Conservation (phyloP, 1,284 basidiomycete genomes). For the Apiotrichum akiyoshidainum region DNA sequence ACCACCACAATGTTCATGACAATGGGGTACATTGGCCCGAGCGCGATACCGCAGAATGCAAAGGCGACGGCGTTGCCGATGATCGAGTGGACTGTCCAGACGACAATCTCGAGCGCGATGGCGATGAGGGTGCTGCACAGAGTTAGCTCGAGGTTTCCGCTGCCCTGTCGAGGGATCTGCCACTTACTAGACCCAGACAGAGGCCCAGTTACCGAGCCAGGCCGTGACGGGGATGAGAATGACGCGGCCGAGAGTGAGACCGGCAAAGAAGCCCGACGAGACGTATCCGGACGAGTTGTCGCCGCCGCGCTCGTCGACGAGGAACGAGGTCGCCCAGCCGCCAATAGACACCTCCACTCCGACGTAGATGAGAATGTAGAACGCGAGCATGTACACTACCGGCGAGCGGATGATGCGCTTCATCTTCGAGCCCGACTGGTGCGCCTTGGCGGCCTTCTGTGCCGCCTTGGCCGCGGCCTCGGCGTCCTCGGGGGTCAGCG, state of each 20-base stretch:
- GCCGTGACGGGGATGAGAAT: slow-evolving; percentile 43
- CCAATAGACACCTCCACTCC: slow-evolving; percentile 45
- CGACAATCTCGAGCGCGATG: slow-evolving; percentile 56
- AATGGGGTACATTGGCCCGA: slow-evolving; percentile 64
- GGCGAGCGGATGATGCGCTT: slow-evolving; percentile 38
- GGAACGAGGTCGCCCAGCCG: slow-evolving; percentile 46
- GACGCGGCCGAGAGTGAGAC: slow-evolving; percentile 42
- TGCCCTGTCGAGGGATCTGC: too few relatives aligned
- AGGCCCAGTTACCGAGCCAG: slow-evolving; percentile 34
- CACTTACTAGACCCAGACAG: slow-evolving; percentile 43
- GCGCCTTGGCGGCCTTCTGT: neutral
- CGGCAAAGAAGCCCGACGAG: slow-evolving; percentile 46
- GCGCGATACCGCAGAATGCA: slow-evolving; percentile 56
- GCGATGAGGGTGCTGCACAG: slow-evolving; percentile 22
- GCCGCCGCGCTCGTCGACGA: slow-evolving; percentile 42
- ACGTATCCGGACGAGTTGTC: slow-evolving; percentile 40
- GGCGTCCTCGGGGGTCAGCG: neutral
- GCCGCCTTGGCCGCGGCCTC: neutral
- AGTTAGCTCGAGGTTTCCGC: neutral
- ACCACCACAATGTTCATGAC: slow-evolving; percentile 47
- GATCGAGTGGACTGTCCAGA: slow-evolving; percentile 64
- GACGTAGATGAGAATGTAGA: slow-evolving; percentile 44
- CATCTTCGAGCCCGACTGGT: slow-evolving; percentile 33
- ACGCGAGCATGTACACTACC: slow-evolving; percentile 34
- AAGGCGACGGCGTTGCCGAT: slow-evolving; percentile 62